Percentiles rank a stretch among this genome's conserved stretches.
Conservation (phyloP, 106 monocot genomes). For the Platanthera guangdongensis region DNA sequence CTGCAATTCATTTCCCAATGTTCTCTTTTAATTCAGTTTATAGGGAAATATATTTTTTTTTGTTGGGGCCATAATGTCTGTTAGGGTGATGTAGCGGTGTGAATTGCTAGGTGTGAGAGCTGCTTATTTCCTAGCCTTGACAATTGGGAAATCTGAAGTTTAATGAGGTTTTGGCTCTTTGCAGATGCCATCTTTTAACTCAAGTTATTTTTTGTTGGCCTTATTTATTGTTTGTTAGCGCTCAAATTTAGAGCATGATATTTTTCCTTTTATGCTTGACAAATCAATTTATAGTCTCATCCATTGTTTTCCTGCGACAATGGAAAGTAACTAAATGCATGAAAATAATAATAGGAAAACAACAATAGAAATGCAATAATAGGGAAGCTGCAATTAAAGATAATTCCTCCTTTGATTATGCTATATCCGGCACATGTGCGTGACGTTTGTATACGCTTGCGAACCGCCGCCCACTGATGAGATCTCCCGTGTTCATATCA, state of each 20-base stretch:
- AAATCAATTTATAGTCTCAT: neutral
- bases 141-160: neutral
- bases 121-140: neutral
- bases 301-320: neutral
- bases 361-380: too few species aligned
- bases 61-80: neutral
- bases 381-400: too few species aligned
- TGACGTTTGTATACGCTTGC: too few species aligned
- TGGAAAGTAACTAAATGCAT: neutral
- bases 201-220: neutral
- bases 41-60: neutral
- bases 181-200: neutral
- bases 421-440: too few species aligned
- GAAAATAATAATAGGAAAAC: too few species aligned
- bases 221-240: neutral
- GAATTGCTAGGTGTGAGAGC: neutral
- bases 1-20: neutral
- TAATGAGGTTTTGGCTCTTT: neutral
- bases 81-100: neutral
- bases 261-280: neutral
- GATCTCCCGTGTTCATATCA: too few species aligned
- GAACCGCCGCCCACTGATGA: too few species aligned
- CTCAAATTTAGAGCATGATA: neutral
- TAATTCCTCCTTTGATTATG: too few species aligned
- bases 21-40: neutral